These are phyloP conservation scores for Bolboschoenoplectus hybrid DNA, from an alignment of 202 grass and related monocot species.

Conservation along the genomic window DNA sequence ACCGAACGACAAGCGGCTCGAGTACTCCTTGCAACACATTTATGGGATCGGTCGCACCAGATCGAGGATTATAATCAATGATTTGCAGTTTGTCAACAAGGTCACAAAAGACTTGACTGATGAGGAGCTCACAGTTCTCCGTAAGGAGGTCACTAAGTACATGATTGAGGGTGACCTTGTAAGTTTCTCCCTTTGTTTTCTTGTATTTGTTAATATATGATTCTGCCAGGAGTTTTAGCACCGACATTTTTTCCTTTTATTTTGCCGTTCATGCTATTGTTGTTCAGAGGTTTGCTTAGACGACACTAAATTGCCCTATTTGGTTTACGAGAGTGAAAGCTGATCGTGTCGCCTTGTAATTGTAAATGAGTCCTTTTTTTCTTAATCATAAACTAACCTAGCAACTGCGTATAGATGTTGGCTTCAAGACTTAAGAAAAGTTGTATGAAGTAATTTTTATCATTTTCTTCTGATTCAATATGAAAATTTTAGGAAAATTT, in stretches of 20 bases:
- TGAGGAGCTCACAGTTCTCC: conserved; percentile 78
- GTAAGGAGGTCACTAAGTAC: conserved; percentile 91
- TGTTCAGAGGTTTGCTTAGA: background rate
- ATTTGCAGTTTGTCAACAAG: conserved; percentile 80
- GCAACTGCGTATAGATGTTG: background rate
- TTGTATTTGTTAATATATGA: background rate
- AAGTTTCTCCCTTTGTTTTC: conserved; percentile 17
- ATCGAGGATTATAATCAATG: conserved; percentile 75
- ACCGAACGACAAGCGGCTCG: conserved; percentile 86
- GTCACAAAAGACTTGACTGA: conserved; percentile 78
- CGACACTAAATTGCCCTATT: background rate
- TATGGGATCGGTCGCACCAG: conserved; percentile 73
- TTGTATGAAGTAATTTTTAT: background rate
- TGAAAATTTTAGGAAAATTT: background rate
- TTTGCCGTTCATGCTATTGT: background rate
- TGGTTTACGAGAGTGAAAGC: background rate
- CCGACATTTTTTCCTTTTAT: background rate
- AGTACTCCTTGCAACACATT: conserved; percentile 90
- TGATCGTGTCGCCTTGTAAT: background rate
- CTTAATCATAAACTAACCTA: background rate
- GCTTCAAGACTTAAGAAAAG: background rate
- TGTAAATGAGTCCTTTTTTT: background rate
- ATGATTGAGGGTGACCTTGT: conserved; percentile 97
- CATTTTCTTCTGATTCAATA: background rate
- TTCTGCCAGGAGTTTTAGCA: background rate